Conservation (phyloP, 768 basidiomycete species). For the Phaeotremella fagi region DNA sequence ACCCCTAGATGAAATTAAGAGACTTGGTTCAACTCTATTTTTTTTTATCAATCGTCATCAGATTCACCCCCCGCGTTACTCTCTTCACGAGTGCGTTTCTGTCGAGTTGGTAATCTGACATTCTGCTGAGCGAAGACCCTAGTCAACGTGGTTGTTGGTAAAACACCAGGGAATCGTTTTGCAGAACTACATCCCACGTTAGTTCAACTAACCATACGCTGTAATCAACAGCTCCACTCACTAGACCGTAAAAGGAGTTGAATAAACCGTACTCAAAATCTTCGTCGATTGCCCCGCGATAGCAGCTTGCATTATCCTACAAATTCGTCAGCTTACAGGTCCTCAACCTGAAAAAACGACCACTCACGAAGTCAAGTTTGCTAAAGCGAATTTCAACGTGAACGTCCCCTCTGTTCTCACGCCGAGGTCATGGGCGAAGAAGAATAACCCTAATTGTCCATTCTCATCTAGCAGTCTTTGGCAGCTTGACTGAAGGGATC, state of each 20-base stretch:
- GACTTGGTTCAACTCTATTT: no score
- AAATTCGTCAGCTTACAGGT: constrained; percentile 60
- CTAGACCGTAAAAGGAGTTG: constrained; percentile 76
- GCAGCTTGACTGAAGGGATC: constrained; percentile 80
- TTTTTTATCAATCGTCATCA: no score
- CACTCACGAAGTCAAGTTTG: constrained; percentile 89
- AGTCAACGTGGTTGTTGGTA: constrained; percentile 36
- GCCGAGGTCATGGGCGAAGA: constrained; percentile 90
- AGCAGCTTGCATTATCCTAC: constrained; percentile 52
- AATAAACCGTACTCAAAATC: constrained; percentile 77
- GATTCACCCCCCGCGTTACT: constrained; percentile 5
- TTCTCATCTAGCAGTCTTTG: constrained; percentile 79
- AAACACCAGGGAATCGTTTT: constrained; percentile 90
- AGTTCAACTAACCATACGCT: not conserved
- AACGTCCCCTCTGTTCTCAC: constrained; percentile 90
- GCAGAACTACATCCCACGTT: constrained; percentile 55
- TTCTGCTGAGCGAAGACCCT: constrained; percentile 34
- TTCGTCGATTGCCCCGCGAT: constrained; percentile 52
- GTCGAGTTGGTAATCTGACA: constrained; percentile 33
- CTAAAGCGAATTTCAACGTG: constrained; percentile 76
- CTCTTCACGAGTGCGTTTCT: constrained; percentile 5
- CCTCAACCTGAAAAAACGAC: constrained; percentile 46
- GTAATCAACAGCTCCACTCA: constrained; percentile 13
- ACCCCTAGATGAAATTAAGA: no score
- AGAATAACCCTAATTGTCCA: constrained; percentile 81